Conservation (phyloP, 495 filamentous ascomycete species). For the Aspergillus mulundensis region DNA sequence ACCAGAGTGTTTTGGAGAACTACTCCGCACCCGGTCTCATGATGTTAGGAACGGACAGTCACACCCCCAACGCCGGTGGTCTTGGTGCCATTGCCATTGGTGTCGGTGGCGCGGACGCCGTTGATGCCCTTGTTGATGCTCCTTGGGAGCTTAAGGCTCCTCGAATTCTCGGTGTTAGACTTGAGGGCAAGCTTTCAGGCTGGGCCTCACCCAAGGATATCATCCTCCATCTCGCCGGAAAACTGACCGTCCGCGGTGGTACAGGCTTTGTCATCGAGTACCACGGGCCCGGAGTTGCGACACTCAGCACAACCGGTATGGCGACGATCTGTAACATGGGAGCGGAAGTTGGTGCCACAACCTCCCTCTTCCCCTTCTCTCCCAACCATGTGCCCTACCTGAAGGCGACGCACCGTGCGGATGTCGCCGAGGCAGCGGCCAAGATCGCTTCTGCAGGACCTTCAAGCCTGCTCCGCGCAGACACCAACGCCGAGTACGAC, state of each 20-base stretch:
- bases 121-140: constrained; percentile 97
- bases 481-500: constrained; percentile 90
- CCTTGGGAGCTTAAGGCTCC: constrained; percentile 99
- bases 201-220: constrained; percentile 98
- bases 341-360: constrained; percentile 95
- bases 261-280: constrained; percentile 98
- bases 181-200: constrained; percentile 84
- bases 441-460: constrained; percentile 39
- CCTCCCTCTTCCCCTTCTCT: constrained; percentile 98
- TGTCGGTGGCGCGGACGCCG: constrained; percentile 97
- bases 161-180: constrained; percentile 92
- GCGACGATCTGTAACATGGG: constrained; percentile 75
- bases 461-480: constrained; percentile 54
- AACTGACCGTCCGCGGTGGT: constrained; percentile 96
- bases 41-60: constrained; percentile 99
- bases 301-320: constrained; percentile 65
- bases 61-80: constrained; percentile 94
- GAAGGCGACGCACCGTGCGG: constrained; percentile 79
- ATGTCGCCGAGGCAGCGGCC: constrained; percentile 57
- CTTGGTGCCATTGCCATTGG: constrained; percentile 93
- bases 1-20: constrained; percentile 97
- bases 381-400: constrained; percentile 97
- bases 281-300: constrained; percentile 77
- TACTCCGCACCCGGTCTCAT: constrained; percentile 95
- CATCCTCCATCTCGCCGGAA: constrained; percentile 96